Percentiles rank a stretch among this genome's conserved stretches.
Evolutionary conservation across 2,329 filamentous ascomycete species (phyloP).

Genomic region (Zasmidium cellare): DNA sequence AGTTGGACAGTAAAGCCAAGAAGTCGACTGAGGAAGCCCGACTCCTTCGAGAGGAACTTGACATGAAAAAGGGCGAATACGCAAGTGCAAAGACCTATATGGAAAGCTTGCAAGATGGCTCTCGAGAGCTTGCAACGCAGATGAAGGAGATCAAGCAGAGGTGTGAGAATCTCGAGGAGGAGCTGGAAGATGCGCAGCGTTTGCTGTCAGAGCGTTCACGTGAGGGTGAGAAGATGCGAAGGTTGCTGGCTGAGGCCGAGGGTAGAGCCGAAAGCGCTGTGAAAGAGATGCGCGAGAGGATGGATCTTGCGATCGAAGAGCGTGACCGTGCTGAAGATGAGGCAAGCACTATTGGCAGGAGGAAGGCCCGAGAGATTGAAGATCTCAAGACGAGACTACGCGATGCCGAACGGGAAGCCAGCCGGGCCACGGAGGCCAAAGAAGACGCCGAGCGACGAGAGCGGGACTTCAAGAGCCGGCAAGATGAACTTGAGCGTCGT

Average conservation of each 20-base stretch:
- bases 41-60: conserved; percentile 72
- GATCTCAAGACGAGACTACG: conserved; percentile 77
- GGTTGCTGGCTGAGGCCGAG: conserved; percentile 83
- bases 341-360: conserved; percentile 72
- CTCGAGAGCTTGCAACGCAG: conserved; percentile 82
- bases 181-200: conserved; percentile 83
- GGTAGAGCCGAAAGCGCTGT: conserved; percentile 77
- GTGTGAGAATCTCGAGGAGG: conserved; percentile 86
- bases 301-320: conserved; percentile 92
- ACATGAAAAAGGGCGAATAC: conserved; percentile 83
- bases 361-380: conserved; percentile 79
- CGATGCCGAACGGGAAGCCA: conserved; percentile 77
- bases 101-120: conserved; percentile 90
- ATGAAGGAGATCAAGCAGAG: conserved; percentile 84
- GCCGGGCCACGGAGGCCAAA: conserved; percentile 69
- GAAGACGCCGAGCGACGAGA: conserved; percentile 75
- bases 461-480: conserved; percentile 70
- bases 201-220: conserved; percentile 84
- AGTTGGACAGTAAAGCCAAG: conserved; percentile 72
- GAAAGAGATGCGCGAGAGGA: conserved; percentile 81
- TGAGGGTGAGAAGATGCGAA: conserved; percentile 92
- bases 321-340: conserved; percentile 91
- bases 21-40: conserved; percentile 68
- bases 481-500: conserved; percentile 72
- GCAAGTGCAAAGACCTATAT: conserved; percentile 81